Evolutionary conservation across 306 rosid genomes (phyloP), one percentile per base, ranked within the genome.

Genomic region (Abrus pulchellus): DNA sequence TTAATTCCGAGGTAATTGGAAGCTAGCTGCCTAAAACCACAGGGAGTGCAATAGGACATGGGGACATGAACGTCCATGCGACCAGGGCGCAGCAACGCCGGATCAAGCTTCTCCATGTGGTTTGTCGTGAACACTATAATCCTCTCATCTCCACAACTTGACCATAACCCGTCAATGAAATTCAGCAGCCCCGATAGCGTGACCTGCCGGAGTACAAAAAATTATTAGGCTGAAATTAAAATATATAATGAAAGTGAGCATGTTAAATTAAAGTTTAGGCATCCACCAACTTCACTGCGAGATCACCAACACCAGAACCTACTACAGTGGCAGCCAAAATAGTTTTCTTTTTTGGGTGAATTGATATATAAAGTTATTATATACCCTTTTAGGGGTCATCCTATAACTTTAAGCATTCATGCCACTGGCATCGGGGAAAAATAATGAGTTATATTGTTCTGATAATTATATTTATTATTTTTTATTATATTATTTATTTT

Each of bases 61-160:
- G 81, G 72, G 45, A 81, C 54, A 28, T 87, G 90, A 67, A 87
- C 87, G 12, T 87, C 87, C 86, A 87, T 84, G 47, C 86, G 83
- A 53, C 88, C 86, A 5, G 79, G 88, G 2, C 90, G 87, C 28
- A 79, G 32, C 63, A 87, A 67, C 0, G 88, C 87, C 1, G 82
- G 76, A 27, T 85, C 88, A 55, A 87, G 81, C 72, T 71, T 85
- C 1, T 85, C 90, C 61, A 72, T 80, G 40, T 82, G 88, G 75
- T 87, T 87, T 6, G 88, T 87, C 9, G 90, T 87, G 56, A 87
- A 87, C n/a, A 87, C 80, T 71, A 87, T 82, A 30, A 87, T 79
- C 74, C 88, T 81, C 73, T 81, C 90, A 30, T 87, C 88, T 3
- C 86, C 90, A 63, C 85, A 87, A 41, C 77, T 87, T 68, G 90